Percentiles rank a stretch among this genome's conserved stretches.
These are phyloP conservation scores for Exophiala dermatitidis DNA, from an alignment of 2,329 filamentous ascomycete species.

Conservation along the genomic window DNA sequence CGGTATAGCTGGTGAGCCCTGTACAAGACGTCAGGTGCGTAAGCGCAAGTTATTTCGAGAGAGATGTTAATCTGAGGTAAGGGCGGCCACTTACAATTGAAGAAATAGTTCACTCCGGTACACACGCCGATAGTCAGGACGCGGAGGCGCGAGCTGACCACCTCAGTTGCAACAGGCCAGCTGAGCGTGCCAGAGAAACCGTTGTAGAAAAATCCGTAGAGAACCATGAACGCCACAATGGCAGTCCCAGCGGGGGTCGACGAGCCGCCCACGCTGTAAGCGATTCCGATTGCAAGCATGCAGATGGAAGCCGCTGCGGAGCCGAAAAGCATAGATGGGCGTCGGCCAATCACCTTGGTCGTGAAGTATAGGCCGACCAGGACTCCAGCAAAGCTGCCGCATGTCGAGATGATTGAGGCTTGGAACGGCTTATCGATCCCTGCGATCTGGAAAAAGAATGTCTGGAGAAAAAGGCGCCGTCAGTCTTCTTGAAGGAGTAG, in stretches of 20 bases:
- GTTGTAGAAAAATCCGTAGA: slow-evolving; percentile 35
- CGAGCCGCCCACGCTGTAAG: slow-evolving; percentile 28
- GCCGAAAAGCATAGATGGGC: slow-evolving; percentile 25
- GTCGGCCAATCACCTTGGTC: slow-evolving; percentile 34
- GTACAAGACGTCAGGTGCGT: not conserved
- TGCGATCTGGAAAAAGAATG: slow-evolving; percentile 50
- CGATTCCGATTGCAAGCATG: slow-evolving; percentile 34
- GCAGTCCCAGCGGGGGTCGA: slow-evolving; percentile 31
- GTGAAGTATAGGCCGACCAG: slow-evolving; percentile 33
- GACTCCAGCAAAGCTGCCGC: slow-evolving; percentile 35
- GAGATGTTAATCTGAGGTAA: no score
- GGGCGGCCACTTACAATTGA: slow-evolving; percentile 26
- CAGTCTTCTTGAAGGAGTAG: not conserved
- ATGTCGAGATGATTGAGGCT: slow-evolving; percentile 30
- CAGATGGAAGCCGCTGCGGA: slow-evolving; percentile 34
- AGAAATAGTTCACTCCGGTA: slow-evolving; percentile 38
- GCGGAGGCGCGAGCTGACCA: slow-evolving; percentile 35
- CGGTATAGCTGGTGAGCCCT: slow-evolving; percentile 37
- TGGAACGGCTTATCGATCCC: slow-evolving; percentile 27
- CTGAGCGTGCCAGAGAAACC: slow-evolving; percentile 34
- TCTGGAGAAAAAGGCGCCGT: slow-evolving; percentile 18
- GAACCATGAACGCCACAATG: slow-evolving; percentile 34
- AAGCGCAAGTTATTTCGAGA: not conserved
- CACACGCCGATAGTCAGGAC: slow-evolving; percentile 36
- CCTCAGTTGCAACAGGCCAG: slow-evolving; percentile 37